Evolutionary conservation across 805 yeast species (phyloP).

Genomic region (Kazachstania taianensis): DNA sequence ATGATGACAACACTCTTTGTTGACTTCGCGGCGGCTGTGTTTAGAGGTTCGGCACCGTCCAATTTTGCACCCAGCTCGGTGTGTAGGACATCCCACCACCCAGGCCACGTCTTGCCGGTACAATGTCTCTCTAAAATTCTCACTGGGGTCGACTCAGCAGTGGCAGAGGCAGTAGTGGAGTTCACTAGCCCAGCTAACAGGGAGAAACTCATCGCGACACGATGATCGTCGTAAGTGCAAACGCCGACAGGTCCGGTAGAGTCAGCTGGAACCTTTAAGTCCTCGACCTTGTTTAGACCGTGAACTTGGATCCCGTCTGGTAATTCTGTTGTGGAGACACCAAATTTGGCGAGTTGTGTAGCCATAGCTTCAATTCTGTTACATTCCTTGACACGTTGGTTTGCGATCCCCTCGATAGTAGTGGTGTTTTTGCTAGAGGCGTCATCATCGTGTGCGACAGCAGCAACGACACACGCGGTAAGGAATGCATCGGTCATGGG

Average conservation of each 20-base stretch:
- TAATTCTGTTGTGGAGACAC: conserved; percentile 73
- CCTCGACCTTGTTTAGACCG: conserved; percentile 45
- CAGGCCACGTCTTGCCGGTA: conserved; percentile 98
- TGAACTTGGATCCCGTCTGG: conserved; percentile 87
- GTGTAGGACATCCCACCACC: conserved; percentile 96
- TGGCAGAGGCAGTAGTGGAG: conserved; percentile 2
- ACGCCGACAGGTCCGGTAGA: conserved; percentile 41
- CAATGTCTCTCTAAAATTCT: conserved; percentile 78
- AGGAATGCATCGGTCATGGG: conserved; percentile 99
- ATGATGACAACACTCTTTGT: conserved; percentile 56
- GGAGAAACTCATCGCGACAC: conserved; percentile 97
- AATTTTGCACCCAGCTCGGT: conserved; percentile 52
- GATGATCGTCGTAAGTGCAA: conserved; percentile 83
- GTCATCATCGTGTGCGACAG: conserved; percentile 57
- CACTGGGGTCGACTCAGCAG: conserved; percentile 38
- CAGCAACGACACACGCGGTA: conserved; percentile 95
- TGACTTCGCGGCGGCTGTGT: conserved; percentile 5
- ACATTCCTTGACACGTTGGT: conserved; percentile 96
- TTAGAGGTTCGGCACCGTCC: conserved; percentile 57
- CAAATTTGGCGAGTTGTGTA: conserved; percentile 77
- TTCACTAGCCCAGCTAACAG: conserved; percentile 65
- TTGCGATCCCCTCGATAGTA: conserved; percentile 88
- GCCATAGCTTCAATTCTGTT: conserved; percentile 95
- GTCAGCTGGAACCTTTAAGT: conserved; percentile 46
- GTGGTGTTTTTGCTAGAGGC: conserved; percentile 41